Evolutionary conservation across 805 yeast species (phyloP), one percentile per base, ranked within the genome.

Genomic region (Cyberlindnera nakhonratchasimensis): DNA sequence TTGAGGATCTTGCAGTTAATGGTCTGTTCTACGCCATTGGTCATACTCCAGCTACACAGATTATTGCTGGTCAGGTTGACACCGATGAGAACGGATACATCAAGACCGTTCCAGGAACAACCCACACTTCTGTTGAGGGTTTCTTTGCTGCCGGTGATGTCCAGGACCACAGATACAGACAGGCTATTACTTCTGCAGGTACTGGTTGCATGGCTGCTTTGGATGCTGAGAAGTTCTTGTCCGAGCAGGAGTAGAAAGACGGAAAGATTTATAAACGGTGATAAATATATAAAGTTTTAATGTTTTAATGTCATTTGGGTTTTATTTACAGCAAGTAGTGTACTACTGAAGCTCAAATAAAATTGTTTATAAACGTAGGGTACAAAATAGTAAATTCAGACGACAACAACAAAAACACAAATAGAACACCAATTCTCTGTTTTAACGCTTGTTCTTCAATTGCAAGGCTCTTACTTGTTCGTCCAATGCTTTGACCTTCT

Each of bases 121-220:
- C 98, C 14, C 67, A 72, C 56, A 93, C 99, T 36, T 80, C 95
- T 12, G 77, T 91, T 46, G 78, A 77, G 59, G 98, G 97, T 64
- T 86, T 93, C 48, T 93, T 85, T 56, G 99, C 99, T 47, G 99
- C 99, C 46, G 99, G 99, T 70, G 99, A 93, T 63, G 99, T 93
- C 44, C 99, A 93, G 70, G 99, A 93, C 70, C 83, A 87, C 67
- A 79, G 78, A 64, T 93, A 91, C 70, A 87, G 99, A 80, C 99
- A 93, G 74, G 99, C 99, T 45, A 88, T 93, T 62, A 93, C 99
- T 31, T 89, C 97, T 65, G 99, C 99, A n/a, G 99, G 99, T 62
- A 77, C 96, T 50, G 99, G 99, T 51, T 93, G 99, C 76, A 91
- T 90, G 97, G 99, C 99, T 58, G 99, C 96, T 47, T 77, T 93